Conservation (phyloP, 768 basidiomycete species). For the Lyophyllum decastes region DNA sequence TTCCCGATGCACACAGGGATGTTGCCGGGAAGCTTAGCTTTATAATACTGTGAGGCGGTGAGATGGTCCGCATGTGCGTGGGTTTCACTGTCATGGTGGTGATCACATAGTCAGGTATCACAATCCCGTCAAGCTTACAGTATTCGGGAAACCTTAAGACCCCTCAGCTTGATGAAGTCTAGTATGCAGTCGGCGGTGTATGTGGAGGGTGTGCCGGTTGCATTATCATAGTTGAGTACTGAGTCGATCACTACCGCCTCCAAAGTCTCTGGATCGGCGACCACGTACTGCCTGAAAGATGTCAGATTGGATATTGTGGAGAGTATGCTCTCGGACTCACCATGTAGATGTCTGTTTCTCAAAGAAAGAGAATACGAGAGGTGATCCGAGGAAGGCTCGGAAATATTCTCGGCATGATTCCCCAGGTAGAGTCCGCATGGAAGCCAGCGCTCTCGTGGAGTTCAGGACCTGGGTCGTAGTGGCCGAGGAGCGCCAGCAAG, state of each 20-base stretch:
- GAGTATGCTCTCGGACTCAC: neutral
- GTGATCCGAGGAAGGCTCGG: conserved; percentile 11
- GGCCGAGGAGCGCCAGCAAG: neutral
- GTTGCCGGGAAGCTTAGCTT: conserved; percentile 25
- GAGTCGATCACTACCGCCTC: conserved; percentile 40
- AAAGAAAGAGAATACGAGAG: conserved; percentile 23
- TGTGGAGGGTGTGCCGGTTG: conserved; percentile 30
- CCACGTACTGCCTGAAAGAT: conserved; percentile 45
- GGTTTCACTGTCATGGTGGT: conserved; percentile 26
- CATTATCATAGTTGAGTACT: conserved; percentile 35
- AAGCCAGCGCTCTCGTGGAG: neutral
- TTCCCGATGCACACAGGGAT: conserved; percentile 36
- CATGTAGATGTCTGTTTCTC: conserved; percentile 25
- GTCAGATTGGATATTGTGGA: neutral
- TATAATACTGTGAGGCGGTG: conserved; percentile 35
- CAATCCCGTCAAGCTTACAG: conserved; percentile 23
- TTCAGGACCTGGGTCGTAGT: too few relatives aligned
- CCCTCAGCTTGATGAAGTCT: conserved; percentile 27
- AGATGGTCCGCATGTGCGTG: conserved; percentile 42
- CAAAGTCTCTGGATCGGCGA: conserved; percentile 54
- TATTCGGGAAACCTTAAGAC: conserved; percentile 31
- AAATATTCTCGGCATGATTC: conserved; percentile 7
- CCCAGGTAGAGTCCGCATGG: neutral
- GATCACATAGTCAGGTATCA: neutral
- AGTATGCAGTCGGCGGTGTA: conserved; percentile 32